Base-by-base conservation (phyloP, 2,329 filamentous ascomycete species). In the Penicillium thymicola region DNA sequence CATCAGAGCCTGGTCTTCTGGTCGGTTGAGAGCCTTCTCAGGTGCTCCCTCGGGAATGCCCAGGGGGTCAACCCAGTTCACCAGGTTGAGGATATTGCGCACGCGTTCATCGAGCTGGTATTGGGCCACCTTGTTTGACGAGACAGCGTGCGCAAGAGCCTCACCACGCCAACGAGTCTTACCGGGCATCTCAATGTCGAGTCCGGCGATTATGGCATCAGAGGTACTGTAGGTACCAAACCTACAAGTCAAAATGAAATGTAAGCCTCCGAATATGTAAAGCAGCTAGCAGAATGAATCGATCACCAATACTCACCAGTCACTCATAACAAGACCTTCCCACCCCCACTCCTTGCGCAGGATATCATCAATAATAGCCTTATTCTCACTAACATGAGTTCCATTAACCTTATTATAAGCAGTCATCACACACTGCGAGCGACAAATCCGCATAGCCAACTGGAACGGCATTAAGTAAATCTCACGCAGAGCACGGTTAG, bases 391-490 rank as follows among this genome's bases (percentile, higher is more conserved):
- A 6, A 70, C 75, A 65, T 79, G 77, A 4, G 73, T 70, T 3
- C 81, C 81, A 64, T 83, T 84, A 56, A 83, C 69, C 62, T 80
- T 78, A 60, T 84, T 85, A 64, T 86, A 86, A 4, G 82, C 77
- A 8, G 81, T 82, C 83, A 86, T 86, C 11, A 84, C 69, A 54
- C 81, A 80, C 63, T 79, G 79, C 3, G 82, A 80, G 28, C 81
- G 79, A 9, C 79, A 80, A 27, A 85, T 79, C 18, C 80, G 75
- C 55, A 86, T 75, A 0, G 82, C 83, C 57, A 87, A 79, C 67
- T 86, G 82, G 59, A 88, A 88, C 0, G 85, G 85, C 67, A 82
- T 76, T 4, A 88, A 75, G 60, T 88, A 87, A 16, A 87, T 82
- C 65, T 88, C 85, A 18, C 85, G 76, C 54, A 87, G 67, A 1